Evolutionary conservation across 164 flowering plant genomes (phyloP).

Genomic region (Amborella trichopoda): DNA sequence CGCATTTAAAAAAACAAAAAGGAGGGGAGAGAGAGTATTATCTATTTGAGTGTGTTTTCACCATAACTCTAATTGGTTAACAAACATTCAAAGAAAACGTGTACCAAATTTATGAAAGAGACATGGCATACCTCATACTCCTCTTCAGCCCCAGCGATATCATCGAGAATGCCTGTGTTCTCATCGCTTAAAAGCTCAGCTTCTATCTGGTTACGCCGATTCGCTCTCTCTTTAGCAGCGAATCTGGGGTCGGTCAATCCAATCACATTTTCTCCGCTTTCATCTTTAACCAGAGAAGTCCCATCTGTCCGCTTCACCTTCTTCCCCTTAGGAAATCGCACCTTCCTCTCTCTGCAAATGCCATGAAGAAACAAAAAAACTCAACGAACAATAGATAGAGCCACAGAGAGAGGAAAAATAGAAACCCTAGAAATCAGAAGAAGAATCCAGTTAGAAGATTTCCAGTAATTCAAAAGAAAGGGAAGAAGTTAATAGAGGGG

Average conservation of each 20-base stretch:
- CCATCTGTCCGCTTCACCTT: slow-evolving; percentile 45
- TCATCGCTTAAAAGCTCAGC: slow-evolving; percentile 38
- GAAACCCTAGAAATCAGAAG: too few relatives aligned
- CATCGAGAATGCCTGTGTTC: slow-evolving; percentile 14
- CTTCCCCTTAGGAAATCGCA: slow-evolving; percentile 82
- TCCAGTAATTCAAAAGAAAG: too few relatives aligned
- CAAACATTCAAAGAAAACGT: neutral
- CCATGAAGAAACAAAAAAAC: neutral
- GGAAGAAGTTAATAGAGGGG: too few relatives aligned
- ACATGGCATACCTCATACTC: slow-evolving; percentile 40
- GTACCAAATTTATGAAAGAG: neutral
- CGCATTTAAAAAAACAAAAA: neutral
- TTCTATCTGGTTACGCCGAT: slow-evolving; percentile 33
- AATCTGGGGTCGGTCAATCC: slow-evolving; percentile 26
- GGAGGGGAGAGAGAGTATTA: too few relatives aligned
- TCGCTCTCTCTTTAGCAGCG: slow-evolving; percentile 67
- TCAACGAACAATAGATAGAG: too few relatives aligned
- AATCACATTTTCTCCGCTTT: slow-evolving; percentile 1
- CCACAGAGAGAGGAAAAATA: too few relatives aligned
- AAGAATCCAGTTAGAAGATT: too few relatives aligned
- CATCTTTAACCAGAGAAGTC: slow-evolving; percentile 7
- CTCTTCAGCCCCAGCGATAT: slow-evolving; percentile 46
- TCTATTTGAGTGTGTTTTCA: too few relatives aligned
- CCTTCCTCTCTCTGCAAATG: slow-evolving; percentile 42
- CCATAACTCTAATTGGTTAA: neutral